phyloP scores from a whole-genome alignment of 371 early-diverging fungal species.

The Phascolomyces articulosus region DNA sequence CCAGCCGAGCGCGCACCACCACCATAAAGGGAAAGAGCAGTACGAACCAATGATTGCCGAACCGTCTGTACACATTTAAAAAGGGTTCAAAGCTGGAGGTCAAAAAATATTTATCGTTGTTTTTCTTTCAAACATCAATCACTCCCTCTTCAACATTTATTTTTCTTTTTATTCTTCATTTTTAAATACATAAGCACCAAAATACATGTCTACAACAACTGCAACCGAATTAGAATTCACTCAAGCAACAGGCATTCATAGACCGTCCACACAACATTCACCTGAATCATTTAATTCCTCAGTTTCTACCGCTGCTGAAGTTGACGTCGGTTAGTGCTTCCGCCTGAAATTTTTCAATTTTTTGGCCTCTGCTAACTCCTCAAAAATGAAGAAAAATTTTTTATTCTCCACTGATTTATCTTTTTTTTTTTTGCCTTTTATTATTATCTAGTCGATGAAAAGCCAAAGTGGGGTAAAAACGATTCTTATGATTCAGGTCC shows the following conservation, averaged over 20 bases:
- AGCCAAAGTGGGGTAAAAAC: slow-evolving; percentile 7
- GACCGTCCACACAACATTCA: not conserved
- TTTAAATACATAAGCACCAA: not conserved
- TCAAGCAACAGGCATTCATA: not conserved
- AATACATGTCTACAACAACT: not conserved
- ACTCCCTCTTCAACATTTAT: not conserved
- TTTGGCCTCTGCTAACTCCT: not conserved
- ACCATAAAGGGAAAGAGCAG: not conserved
- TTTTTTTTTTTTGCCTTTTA: not conserved
- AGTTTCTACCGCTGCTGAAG: not conserved
- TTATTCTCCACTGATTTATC: not conserved
- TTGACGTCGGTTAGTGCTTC: slow-evolving; percentile 2
- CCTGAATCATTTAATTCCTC: not conserved
- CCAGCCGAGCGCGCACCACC: not conserved
- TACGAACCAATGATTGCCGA: slow-evolving; percentile 2
- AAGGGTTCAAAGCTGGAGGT: not conserved
- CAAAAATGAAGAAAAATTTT: not conserved
- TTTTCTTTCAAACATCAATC: not conserved
- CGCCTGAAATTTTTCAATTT: slow-evolving; percentile 1
- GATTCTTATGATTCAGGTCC: slow-evolving; percentile 12
- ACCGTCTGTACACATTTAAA: slow-evolving; percentile 4
- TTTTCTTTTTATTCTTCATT: not conserved
- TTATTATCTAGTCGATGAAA: not conserved
- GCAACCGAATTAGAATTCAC: not conserved
- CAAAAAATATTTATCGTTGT: not conserved